These are phyloP conservation scores for Metschnikowia similis DNA, from an alignment of 805 yeast genomes.

Conservation along the genomic window DNA sequence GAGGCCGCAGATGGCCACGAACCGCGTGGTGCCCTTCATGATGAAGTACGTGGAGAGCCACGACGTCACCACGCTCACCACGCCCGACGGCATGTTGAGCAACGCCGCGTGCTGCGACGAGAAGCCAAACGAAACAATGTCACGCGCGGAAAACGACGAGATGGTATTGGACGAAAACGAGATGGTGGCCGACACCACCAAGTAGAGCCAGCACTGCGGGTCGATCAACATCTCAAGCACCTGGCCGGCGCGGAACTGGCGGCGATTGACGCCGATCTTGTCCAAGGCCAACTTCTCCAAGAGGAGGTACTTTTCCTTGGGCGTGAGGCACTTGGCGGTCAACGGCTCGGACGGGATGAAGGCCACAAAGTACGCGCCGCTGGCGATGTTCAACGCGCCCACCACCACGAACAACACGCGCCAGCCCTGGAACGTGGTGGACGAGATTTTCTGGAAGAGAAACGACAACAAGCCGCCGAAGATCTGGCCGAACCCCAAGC, in stretches of 20 bases:
- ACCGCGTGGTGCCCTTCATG: slow-evolving; percentile 18
- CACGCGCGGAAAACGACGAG: slow-evolving; percentile 17
- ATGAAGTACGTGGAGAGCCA: slow-evolving; percentile 18
- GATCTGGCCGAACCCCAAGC: slow-evolving; percentile 21
- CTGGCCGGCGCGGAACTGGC: slow-evolving; percentile 14
- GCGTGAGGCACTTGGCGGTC: slow-evolving; percentile 14
- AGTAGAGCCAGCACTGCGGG: slow-evolving; percentile 18
- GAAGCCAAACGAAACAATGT: slow-evolving; percentile 20
- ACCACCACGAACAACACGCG: slow-evolving; percentile 19
- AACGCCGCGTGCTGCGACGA: slow-evolving; percentile 18
- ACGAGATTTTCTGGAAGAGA: slow-evolving; percentile 16
- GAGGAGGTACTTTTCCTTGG: slow-evolving; percentile 18
- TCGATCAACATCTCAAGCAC: slow-evolving; percentile 15
- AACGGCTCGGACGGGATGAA: slow-evolving; percentile 20
- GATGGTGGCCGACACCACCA: slow-evolving; percentile 17
- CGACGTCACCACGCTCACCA: slow-evolving; percentile 18
- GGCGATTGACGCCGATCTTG: slow-evolving; percentile 17
- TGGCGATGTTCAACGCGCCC: slow-evolving; percentile 16
- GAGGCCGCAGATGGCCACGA: slow-evolving; percentile 15
- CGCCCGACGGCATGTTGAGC: slow-evolving; percentile 22
- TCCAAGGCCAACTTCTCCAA: slow-evolving; percentile 14
- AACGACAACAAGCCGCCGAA: slow-evolving; percentile 19
- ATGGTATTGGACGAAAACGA: slow-evolving; percentile 21
- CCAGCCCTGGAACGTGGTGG: slow-evolving; percentile 17
- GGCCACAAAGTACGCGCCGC: slow-evolving; percentile 16